phyloP scores from a whole-genome alignment of 129 eudicot genomes.

The Logfia minima region DNA sequence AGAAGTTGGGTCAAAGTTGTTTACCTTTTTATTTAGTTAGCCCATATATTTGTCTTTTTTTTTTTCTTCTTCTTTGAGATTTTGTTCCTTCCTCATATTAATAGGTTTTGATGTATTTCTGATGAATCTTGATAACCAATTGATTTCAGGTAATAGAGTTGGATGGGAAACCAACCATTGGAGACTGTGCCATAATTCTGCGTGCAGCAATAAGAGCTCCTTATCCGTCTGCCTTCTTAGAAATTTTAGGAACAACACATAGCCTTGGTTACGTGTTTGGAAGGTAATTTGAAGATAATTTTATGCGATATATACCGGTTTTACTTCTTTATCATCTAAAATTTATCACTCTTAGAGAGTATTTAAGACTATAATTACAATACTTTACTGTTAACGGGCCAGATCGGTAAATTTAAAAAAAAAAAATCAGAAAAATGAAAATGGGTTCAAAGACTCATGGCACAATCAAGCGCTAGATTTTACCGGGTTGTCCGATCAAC shows the following conservation, averaged over 20 bases:
- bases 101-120: slow-evolving; percentile 9
- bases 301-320: not conserved
- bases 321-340: not conserved
- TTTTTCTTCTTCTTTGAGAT: not conserved
- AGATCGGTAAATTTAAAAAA: not conserved
- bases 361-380: not conserved
- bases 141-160: slow-evolving; percentile 81
- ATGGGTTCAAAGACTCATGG: slow-evolving; percentile 5
- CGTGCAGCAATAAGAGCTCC: slow-evolving; percentile 97
- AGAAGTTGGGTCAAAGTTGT: not conserved
- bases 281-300: slow-evolving; percentile 50
- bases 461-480: not conserved
- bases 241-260: slow-evolving; percentile 83
- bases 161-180: slow-evolving; percentile 90
- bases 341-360: not conserved
- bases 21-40: not conserved
- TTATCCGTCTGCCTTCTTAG: slow-evolving; percentile 80
- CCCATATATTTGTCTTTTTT: not conserved
- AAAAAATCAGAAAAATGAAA: not conserved
- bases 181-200: slow-evolving; percentile 90
- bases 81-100: not conserved
- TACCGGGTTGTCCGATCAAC: not conserved
- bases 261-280: slow-evolving; percentile 80
- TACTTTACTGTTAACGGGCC: not conserved
- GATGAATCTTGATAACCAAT: slow-evolving; percentile 7